These are phyloP conservation scores for Rhizopogon vinicolor DNA, from an alignment of 768 basidiomycete genomes.

Conservation along the genomic window DNA sequence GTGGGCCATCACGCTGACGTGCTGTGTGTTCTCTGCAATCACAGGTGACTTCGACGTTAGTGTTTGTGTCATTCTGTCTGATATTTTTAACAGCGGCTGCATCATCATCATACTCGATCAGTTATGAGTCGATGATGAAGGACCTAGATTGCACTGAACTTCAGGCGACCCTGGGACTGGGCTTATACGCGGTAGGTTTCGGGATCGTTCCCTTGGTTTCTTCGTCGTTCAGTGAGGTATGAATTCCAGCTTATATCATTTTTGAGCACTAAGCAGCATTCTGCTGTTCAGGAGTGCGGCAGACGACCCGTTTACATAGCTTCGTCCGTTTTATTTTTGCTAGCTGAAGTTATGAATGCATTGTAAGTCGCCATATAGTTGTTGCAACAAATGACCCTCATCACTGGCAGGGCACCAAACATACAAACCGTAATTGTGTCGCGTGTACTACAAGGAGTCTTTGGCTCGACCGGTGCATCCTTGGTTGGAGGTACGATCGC, in stretches of 20 bases:
- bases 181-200: conserved; percentile 52
- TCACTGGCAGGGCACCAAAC: conserved; percentile 29
- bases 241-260: background rate
- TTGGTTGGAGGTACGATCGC: conserved; percentile 69
- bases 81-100: conserved; percentile 33
- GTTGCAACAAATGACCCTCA: background rate
- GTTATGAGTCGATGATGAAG: conserved; percentile 47
- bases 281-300: conserved; percentile 47
- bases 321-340: conserved; percentile 41
- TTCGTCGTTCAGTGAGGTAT: conserved; percentile 57
- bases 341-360: conserved; percentile 39
- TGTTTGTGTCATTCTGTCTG: background rate
- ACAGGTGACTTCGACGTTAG: conserved; percentile 2
- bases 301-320: conserved; percentile 52
- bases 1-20: conserved; percentile 26
- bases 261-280: background rate
- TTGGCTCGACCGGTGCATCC: conserved; percentile 59
- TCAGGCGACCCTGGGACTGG: conserved; percentile 40
- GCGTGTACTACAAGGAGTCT: conserved; percentile 57
- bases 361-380: conserved; percentile 9
- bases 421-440: conserved; percentile 54
- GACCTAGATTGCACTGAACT: conserved; percentile 36
- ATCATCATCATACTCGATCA: conserved; percentile 45
- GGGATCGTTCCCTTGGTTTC: conserved; percentile 54
- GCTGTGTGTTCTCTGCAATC: conserved; percentile 15